These are phyloP conservation scores for Ophiosphaerella narmari DNA, from an alignment of 2,329 filamentous ascomycete genomes.

Conservation along the genomic window DNA sequence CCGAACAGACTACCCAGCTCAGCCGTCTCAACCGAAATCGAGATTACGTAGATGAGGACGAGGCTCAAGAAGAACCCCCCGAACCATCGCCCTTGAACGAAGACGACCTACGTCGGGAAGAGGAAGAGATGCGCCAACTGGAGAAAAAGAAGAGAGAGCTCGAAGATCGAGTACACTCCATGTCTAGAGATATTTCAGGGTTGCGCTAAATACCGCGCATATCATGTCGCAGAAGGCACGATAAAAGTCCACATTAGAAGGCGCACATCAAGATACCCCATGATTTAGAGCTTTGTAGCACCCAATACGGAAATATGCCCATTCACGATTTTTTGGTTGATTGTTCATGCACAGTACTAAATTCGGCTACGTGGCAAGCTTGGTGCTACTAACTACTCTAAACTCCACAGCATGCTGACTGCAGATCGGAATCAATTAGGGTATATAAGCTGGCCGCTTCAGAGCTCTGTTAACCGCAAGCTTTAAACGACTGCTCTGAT, in stretches of 20 bases:
- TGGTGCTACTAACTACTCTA: not conserved
- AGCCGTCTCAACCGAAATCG: slow-evolving; percentile 69
- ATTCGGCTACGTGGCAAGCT: not conserved
- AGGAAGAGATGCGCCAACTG: slow-evolving; percentile 68
- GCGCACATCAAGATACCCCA: not conserved
- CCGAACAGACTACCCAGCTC: slow-evolving; percentile 74
- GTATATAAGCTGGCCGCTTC: not conserved
- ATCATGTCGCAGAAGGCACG: no score
- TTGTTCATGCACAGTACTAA: not conserved
- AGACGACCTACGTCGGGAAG: slow-evolving; percentile 70
- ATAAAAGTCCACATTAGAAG: not conserved
- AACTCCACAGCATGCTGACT: not conserved
- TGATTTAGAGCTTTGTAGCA: not conserved
- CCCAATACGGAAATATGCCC: not conserved
- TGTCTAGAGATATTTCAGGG: slow-evolving; percentile 71
- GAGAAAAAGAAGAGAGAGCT: slow-evolving; percentile 66
- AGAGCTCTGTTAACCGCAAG: not conserved
- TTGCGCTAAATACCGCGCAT: slow-evolving; percentile 43
- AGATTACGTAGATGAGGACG: slow-evolving; percentile 61
- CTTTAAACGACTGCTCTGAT: not conserved
- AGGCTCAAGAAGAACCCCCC: slow-evolving; percentile 46
- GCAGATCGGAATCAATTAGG: not conserved
- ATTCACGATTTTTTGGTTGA: not conserved
- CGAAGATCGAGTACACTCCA: slow-evolving; percentile 68
- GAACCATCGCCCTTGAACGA: slow-evolving; percentile 62